These are phyloP conservation scores for Triticum dicoccoides DNA, from an alignment of 176 grass and related monocot species.

Conservation along the genomic window DNA sequence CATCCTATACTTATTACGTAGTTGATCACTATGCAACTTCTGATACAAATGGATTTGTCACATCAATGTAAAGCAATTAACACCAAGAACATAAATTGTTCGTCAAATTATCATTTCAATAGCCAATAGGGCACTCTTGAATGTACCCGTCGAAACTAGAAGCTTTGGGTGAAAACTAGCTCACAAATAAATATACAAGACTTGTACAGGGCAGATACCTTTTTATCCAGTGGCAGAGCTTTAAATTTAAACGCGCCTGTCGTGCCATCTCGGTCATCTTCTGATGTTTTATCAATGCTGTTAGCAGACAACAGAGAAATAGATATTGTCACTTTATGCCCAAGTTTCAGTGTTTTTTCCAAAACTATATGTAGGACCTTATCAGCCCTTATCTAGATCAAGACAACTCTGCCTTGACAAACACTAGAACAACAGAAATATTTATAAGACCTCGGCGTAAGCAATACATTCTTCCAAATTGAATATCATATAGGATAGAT, in stretches of 20 bases:
- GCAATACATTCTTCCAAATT: background rate
- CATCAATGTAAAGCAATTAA: background rate
- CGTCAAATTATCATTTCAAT: background rate
- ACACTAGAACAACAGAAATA: slow-evolving; percentile 6
- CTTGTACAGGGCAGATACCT: slow-evolving; percentile 40
- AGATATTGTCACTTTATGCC: background rate
- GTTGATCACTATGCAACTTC: background rate
- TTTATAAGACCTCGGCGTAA: background rate
- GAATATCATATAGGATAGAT: background rate
- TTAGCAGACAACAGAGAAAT: slow-evolving; percentile 31
- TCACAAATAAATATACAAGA: slow-evolving; percentile 14
- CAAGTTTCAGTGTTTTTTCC: background rate
- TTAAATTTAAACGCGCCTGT: slow-evolving; percentile 54
- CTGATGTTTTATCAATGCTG: slow-evolving; percentile 40
- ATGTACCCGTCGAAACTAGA: background rate
- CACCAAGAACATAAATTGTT: background rate
- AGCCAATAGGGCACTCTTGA: background rate
- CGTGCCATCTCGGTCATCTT: slow-evolving; percentile 33
- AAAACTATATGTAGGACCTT: background rate
- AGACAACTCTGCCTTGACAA: background rate
- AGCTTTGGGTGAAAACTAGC: background rate
- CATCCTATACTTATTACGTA: background rate
- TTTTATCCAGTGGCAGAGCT: slow-evolving; percentile 60
- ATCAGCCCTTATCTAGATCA: background rate
- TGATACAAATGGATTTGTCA: background rate